Percentiles rank a stretch among this genome's conserved stretches.
Conservation (phyloP, 1,139 yeast genomes). For the Debaryomyces udenii region DNA sequence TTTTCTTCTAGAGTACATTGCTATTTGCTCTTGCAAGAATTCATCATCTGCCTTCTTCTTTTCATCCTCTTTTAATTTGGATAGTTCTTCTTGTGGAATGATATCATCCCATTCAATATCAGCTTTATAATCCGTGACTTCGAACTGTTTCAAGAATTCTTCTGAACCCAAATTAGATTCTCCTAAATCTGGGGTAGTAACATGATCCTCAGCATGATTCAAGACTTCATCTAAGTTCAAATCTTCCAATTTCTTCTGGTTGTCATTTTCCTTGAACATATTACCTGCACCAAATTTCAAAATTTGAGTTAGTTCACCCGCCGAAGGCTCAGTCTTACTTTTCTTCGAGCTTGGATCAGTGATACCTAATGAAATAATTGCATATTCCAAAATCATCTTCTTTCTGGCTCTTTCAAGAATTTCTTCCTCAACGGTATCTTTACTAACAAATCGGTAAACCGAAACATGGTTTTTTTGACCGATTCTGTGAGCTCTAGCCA, state of each 20-base stretch:
- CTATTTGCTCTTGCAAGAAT: slow-evolving; percentile 85
- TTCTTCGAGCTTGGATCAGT: slow-evolving; percentile 65
- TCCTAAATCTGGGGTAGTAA: slow-evolving; percentile 94
- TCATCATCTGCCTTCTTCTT: slow-evolving; percentile 83
- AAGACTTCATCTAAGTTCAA: slow-evolving; percentile 94
- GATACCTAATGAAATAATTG: slow-evolving; percentile 93
- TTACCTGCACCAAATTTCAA: slow-evolving; percentile 98
- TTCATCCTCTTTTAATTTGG: slow-evolving; percentile 88
- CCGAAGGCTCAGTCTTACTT: slow-evolving; percentile 66
- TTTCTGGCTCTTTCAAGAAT: slow-evolving; percentile 94
- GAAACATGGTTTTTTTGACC: slow-evolving; percentile 98
- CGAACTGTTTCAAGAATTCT: slow-evolving; percentile 95
- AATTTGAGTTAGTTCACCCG: slow-evolving; percentile 88
- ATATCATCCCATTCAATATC: slow-evolving; percentile 99
- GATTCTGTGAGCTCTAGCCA: slow-evolving; percentile 99
- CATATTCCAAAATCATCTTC: slow-evolving; percentile 97
- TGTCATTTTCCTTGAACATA: slow-evolving; percentile 91
- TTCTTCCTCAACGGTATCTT: slow-evolving; percentile 97
- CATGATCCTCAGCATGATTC: slow-evolving; percentile 96
- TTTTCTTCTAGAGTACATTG: slow-evolving; percentile 79
- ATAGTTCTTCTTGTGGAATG: slow-evolving; percentile 92
- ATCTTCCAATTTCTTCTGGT: slow-evolving; percentile 93
- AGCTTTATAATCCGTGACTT: slow-evolving; percentile 97
- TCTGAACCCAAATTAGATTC: slow-evolving; percentile 98
- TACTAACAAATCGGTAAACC: slow-evolving; percentile 94